These are phyloP conservation scores for Luffa aegyptiaca DNA, from an alignment of 306 rosid genomes.

Conservation along the genomic window DNA sequence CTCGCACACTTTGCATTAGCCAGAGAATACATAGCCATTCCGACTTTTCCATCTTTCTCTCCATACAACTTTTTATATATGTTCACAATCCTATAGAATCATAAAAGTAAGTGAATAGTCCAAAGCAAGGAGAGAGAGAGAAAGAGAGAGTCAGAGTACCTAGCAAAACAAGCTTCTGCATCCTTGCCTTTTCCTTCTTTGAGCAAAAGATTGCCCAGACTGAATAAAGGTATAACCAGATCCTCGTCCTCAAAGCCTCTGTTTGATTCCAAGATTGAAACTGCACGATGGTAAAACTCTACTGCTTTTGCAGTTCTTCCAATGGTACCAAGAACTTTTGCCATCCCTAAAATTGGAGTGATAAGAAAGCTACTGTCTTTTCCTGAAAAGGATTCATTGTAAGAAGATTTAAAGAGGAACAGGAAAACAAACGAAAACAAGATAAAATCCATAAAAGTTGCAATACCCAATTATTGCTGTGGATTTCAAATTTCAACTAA, in stretches of 20 bases:
- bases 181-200: constrained; percentile 61
- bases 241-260: constrained; percentile 64
- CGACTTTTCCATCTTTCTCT: constrained; percentile 75
- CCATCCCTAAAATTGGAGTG: constrained; percentile 68
- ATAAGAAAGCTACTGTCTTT: constrained; percentile 48
- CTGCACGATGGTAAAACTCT: constrained; percentile 42
- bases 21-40: constrained; percentile 73
- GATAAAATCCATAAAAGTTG: background rate
- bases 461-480: background rate
- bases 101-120: constrained; percentile 9
- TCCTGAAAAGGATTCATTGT: constrained; percentile 31
- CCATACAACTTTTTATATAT: constrained; percentile 58
- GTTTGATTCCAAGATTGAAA: constrained; percentile 54
- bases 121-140: background rate
- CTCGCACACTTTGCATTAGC: constrained; percentile 76
- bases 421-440: background rate
- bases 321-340: constrained; percentile 47
- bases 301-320: constrained; percentile 64
- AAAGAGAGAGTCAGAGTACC: constrained; percentile 31
- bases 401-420: background rate
- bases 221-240: constrained; percentile 64
- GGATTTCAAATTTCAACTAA: background rate
- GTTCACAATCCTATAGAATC: constrained; percentile 42
- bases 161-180: constrained; percentile 62
- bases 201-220: constrained; percentile 70